These are phyloP conservation scores for Capronia coronata DNA, from an alignment of 2,329 filamentous ascomycete genomes.

Conservation along the genomic window DNA sequence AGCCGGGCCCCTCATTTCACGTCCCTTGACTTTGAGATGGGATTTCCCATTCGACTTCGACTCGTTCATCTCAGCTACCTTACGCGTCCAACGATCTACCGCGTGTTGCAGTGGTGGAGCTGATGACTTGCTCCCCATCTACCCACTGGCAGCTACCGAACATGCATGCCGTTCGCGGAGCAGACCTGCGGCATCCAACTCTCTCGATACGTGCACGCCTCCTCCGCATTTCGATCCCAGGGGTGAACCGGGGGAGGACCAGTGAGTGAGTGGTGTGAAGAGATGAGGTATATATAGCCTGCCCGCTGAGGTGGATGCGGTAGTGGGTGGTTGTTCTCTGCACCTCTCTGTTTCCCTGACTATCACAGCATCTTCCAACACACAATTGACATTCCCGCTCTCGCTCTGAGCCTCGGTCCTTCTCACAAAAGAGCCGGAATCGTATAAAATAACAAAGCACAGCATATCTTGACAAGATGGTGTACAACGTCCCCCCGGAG, in stretches of 20 bases:
- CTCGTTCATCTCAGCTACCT: too few species aligned
- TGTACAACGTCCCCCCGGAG: slow-evolving; percentile 29
- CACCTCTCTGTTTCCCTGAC: too few species aligned
- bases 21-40: neutral
- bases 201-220: slow-evolving; percentile 8
- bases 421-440: neutral
- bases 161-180: slow-evolving; percentile 2
- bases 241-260: too few species aligned
- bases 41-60: too few species aligned
- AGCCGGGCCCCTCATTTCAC: neutral
- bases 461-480: slow-evolving; percentile 14
- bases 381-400: too few species aligned
- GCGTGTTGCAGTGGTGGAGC: neutral
- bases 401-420: too few species aligned
- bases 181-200: neutral
- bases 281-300: neutral
- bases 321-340: too few species aligned
- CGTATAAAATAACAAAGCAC: too few species aligned
- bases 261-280: too few species aligned
- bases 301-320: neutral
- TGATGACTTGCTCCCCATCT: neutral
- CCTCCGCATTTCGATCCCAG: neutral
- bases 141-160: slow-evolving; percentile 7
- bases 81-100: too few species aligned
- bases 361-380: too few species aligned